Evolutionary conservation across 495 filamentous ascomycete species (phyloP), one percentile per base, ranked within the genome.

Genomic region (Trichodelitschia bisporula): DNA sequence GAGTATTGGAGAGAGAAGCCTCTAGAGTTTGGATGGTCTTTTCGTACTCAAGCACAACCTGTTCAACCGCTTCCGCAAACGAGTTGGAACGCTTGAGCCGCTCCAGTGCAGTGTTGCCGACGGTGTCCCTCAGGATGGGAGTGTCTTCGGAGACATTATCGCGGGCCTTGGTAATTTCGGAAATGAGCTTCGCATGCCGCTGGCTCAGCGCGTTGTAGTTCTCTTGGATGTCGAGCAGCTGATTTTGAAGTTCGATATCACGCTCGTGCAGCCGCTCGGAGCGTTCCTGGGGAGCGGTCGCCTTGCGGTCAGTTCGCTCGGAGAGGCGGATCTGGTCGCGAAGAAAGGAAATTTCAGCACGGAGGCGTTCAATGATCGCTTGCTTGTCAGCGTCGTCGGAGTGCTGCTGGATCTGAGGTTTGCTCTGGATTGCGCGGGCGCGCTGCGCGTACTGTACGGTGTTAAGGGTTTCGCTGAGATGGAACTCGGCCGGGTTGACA

Each of bases 401-500:
- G 19, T 76, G 57, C 45, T 93, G 80, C 46, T 99, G 86, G 36
- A 99, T 93, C 24, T 78, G 67, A 6, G 86, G 86, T 44, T 92
- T 93, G 58, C 78, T 92, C 55, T 99, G 86, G 36, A 99, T 99
- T 0, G 79, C 79, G 45, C 86, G 69, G 34, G 86, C 89, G 36
- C 86, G 70, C 55, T 93, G 86, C 16, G 86, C 86, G 53, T 99
- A 99, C 48, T 91, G 71, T 15, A 99, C 75, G 0, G 86, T 99
- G 48, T 99, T 99, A 24, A 99, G 57, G 1, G 86, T 95, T 53
- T 99, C 86, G 53, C 83, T 95, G 12, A 95, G 58, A 49, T 99
- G 84, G 47, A 95, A 99, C 43, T 91, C 84, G 10, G 82, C 82
- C 4, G 83, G 86, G 4, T 79, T 95, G 15, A 99, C 83, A 53